Evolutionary conservation across 2,329 filamentous ascomycete species (phyloP).

Genomic region (Colletotrichum shisoi): DNA sequence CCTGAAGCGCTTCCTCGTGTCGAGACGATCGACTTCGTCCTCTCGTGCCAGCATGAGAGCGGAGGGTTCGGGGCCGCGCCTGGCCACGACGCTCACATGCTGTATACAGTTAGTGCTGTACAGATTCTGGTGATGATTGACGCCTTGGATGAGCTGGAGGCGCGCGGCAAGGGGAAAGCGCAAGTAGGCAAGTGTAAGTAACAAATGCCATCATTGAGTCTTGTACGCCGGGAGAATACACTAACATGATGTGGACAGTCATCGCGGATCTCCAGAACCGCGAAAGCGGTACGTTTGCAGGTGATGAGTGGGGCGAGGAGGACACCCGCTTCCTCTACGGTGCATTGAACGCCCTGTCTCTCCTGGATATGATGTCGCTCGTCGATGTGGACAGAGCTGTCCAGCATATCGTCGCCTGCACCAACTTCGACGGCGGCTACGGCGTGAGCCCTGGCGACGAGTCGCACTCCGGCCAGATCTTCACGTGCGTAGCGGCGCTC

Average conservation of each 20-base stretch:
- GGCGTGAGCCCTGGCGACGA: constrained; percentile 89
- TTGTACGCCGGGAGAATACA: constrained; percentile 33
- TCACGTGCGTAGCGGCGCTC: constrained; percentile 88
- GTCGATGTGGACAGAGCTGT: constrained; percentile 84
- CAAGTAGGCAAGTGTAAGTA: constrained; percentile 81
- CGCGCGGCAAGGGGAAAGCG: constrained; percentile 71
- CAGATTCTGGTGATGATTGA: constrained; percentile 90
- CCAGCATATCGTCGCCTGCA: constrained; percentile 78
- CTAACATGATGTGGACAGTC: constrained; percentile 55
- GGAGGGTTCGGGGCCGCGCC: constrained; percentile 95
- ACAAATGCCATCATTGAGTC: not conserved
- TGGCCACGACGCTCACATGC: constrained; percentile 92
- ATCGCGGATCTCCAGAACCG: constrained; percentile 83
- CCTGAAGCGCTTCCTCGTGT: constrained; percentile 82
- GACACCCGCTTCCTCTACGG: constrained; percentile 95
- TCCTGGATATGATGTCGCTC: constrained; percentile 75
- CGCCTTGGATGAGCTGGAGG: constrained; percentile 83
- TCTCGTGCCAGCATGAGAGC: constrained; percentile 87
- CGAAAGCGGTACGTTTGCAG: constrained; percentile 85
- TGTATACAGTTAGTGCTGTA: constrained; percentile 93
- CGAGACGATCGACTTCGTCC: constrained; percentile 88
- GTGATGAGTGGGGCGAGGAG: constrained; percentile 95
- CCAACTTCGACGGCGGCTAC: constrained; percentile 94
- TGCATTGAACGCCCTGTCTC: constrained; percentile 86
- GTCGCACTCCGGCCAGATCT: constrained; percentile 94